phyloP scores from a whole-genome alignment of 495 filamentous ascomycete species.

The Chlorociboria aeruginascens region DNA sequence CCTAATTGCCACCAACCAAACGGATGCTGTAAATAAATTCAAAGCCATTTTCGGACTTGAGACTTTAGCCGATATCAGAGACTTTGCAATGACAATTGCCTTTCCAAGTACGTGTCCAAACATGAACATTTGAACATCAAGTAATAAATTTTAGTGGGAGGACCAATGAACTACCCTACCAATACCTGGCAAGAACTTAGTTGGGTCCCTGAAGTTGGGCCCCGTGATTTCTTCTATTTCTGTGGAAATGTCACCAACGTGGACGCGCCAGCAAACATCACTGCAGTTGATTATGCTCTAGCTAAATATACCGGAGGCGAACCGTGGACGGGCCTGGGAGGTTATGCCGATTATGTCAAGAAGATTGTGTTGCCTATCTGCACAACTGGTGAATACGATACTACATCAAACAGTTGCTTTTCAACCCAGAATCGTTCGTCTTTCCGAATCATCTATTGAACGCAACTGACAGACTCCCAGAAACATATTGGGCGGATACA shows the following conservation, averaged over 20 bases:
- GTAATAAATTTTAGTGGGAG: conserved; percentile 20
- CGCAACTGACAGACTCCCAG: neutral
- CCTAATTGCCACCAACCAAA: conserved; percentile 24
- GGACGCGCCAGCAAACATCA: conserved; percentile 28
- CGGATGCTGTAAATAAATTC: conserved; percentile 25
- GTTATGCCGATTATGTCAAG: conserved; percentile 36
- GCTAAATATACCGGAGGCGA: conserved; percentile 33
- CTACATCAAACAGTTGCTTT: conserved; percentile 26
- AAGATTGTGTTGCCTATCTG: conserved; percentile 28
- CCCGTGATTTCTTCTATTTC: conserved; percentile 34
- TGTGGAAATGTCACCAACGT: conserved; percentile 36
- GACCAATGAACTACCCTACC: conserved; percentile 34
- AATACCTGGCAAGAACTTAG: conserved; percentile 39
- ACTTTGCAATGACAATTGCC: conserved; percentile 34
- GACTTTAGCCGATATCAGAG: conserved; percentile 25
- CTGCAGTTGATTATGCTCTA: conserved; percentile 27
- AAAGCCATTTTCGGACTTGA: conserved; percentile 33
- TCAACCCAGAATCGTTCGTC: conserved; percentile 26
- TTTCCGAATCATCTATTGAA: neutral
- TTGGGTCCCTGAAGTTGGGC: conserved; percentile 25
- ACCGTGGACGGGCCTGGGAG: conserved; percentile 35
- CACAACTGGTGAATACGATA: conserved; percentile 27
- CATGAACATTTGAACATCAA: neutral
- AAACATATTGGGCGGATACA: conserved; percentile 26
- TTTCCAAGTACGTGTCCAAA: conserved; percentile 17